A percentile compares a stretch with the other conserved stretches of the same genome.
Conservation (phyloP, 306 rosid genomes). For the Prunus salicina region DNA sequence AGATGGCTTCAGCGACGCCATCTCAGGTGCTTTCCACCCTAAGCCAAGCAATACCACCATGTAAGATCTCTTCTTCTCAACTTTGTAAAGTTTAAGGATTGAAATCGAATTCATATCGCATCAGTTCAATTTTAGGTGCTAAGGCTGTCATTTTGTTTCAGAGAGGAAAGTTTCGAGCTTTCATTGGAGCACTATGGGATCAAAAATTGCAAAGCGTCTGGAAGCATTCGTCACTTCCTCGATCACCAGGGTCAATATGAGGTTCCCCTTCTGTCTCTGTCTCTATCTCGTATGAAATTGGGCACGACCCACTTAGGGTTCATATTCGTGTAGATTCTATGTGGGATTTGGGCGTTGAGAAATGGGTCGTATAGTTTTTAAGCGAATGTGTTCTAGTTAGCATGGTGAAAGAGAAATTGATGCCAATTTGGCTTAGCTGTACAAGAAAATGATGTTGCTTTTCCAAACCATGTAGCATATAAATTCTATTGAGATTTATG, state of each 20-base stretch:
- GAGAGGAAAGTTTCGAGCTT: slow-evolving; percentile 59
- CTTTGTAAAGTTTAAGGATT: neutral
- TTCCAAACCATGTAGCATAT: neutral
- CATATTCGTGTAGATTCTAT: neutral
- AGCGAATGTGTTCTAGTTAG: neutral
- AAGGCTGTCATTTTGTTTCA: slow-evolving; percentile 19
- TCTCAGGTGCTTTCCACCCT: slow-evolving; percentile 48
- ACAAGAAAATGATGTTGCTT: neutral
- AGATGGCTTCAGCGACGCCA: slow-evolving; percentile 60
- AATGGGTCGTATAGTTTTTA: neutral
- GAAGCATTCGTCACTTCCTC: slow-evolving; percentile 51
- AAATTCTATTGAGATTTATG: neutral
- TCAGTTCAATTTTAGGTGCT: neutral
- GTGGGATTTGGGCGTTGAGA: neutral
- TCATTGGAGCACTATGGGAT: slow-evolving; percentile 68
- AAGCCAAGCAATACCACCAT: slow-evolving; percentile 26
- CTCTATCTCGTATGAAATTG: neutral
- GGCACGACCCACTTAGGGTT: neutral
- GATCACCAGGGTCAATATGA: slow-evolving; percentile 47
- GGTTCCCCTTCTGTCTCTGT: slow-evolving; percentile 32
- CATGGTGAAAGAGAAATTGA: neutral
- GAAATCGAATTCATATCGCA: neutral
- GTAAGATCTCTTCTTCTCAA: slow-evolving; percentile 28
- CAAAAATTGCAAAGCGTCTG: slow-evolving; percentile 57
- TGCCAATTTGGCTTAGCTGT: neutral